Percentiles rank a stretch among this genome's conserved stretches.
phyloP scores from a whole-genome alignment of 768 basidiomycete species.

The Trametes villosa region DNA sequence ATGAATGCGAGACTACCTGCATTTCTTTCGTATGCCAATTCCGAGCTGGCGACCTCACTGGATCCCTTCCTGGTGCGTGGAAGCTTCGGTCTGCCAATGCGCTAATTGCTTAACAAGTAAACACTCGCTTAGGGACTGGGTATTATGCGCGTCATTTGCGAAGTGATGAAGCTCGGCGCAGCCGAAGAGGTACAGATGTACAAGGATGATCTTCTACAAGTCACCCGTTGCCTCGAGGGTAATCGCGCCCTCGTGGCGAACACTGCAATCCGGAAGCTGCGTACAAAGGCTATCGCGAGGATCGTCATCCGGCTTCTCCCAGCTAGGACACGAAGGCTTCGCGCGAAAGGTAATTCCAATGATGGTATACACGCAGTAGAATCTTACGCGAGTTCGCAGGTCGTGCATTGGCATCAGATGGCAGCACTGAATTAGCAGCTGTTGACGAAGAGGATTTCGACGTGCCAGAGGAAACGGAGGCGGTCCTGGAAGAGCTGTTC shows the following conservation, averaged over 20 bases:
- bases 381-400: constrained; percentile 20
- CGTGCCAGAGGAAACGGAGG: constrained; percentile 80
- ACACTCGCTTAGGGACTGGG: constrained; percentile 71
- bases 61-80: constrained; percentile 57
- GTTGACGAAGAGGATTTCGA: constrained; percentile 51
- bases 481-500: constrained; percentile 72
- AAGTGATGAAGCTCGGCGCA: constrained; percentile 68
- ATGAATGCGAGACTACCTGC: constrained; percentile 49
- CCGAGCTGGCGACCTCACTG: constrained; percentile 41
- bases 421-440: not conserved
- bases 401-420: constrained; percentile 21
- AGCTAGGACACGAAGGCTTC: constrained; percentile 39
- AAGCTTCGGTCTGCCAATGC: too few species aligned
- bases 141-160: constrained; percentile 67
- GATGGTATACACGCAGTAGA: not conserved
- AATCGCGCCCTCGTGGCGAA: constrained; percentile 52
- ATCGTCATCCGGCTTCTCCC: constrained; percentile 67
- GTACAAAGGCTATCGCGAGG: constrained; percentile 69
- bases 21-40: constrained; percentile 56
- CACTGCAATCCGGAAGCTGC: constrained; percentile 69
- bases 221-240: constrained; percentile 49
- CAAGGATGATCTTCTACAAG: constrained; percentile 47
- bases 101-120: too few species aligned
- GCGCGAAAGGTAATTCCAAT: constrained; percentile 44
- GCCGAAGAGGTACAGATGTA: constrained; percentile 53